Evolutionary conservation across 2,329 filamentous ascomycete species (phyloP).

Genomic region (Pestalotiopsis fici): DNA sequence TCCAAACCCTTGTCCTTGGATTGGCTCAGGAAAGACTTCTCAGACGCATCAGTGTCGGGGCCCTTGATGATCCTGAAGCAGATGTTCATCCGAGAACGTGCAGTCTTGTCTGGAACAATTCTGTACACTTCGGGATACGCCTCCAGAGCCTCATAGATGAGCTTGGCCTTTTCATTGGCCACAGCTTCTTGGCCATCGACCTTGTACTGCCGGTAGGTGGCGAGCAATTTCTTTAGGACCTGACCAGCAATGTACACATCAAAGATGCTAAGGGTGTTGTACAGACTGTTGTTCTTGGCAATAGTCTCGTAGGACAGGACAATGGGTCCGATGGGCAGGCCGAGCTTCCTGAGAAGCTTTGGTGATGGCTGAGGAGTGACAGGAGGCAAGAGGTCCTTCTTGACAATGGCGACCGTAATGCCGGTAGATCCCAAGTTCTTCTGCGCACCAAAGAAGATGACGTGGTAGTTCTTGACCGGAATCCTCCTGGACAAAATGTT

Average conservation of each 20-base stretch:
- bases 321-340: slow-evolving; percentile 75
- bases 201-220: slow-evolving; percentile 60
- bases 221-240: slow-evolving; percentile 77
- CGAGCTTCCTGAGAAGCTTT: slow-evolving; percentile 70
- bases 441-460: slow-evolving; percentile 91
- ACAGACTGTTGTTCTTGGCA: slow-evolving; percentile 90
- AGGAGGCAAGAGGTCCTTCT: slow-evolving; percentile 77
- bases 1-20: slow-evolving; percentile 69
- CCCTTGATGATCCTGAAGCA: slow-evolving; percentile 75
- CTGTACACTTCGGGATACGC: slow-evolving; percentile 71
- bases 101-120: slow-evolving; percentile 73
- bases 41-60: slow-evolving; percentile 65
- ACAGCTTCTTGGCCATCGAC: slow-evolving; percentile 77
- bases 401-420: slow-evolving; percentile 82
- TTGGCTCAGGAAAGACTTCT: slow-evolving; percentile 79
- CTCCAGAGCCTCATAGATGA: slow-evolving; percentile 80
- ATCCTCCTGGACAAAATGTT: slow-evolving; percentile 86
- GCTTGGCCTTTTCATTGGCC: slow-evolving; percentile 70
- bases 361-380: slow-evolving; percentile 65
- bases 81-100: slow-evolving; percentile 90
- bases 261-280: slow-evolving; percentile 95
- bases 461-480: slow-evolving; percentile 75
- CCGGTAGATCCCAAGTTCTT: slow-evolving; percentile 91
- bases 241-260: slow-evolving; percentile 88
- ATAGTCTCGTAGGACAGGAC: slow-evolving; percentile 83